Base-by-base conservation (phyloP, 2,329 filamentous ascomycete genomes). In the Aspergillus sp. region DNA sequence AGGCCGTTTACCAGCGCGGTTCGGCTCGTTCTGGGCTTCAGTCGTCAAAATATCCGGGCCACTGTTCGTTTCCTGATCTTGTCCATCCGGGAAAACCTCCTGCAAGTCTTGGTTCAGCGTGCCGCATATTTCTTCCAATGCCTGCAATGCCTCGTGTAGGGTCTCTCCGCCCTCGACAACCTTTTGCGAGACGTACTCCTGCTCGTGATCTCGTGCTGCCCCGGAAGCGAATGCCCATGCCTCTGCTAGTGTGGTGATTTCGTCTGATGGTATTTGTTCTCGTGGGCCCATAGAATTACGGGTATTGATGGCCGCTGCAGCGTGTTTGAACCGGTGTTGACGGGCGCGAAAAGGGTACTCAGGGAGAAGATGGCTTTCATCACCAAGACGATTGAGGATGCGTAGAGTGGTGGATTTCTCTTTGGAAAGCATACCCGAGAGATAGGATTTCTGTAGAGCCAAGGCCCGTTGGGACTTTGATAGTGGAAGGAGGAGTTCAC, bases 361-460 rank as follows among this genome's bases (percentile, higher is more conserved):
- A 2, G 67, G 65, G n/a, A 70, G 65, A 6, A 71, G 57, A 41
- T 70, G 68, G 42, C 67, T 70, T 48, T 71, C 68, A 34, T 70
- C 66, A 6, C 61, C 60, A n/a, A 71, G 49, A 9, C 67, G 65
- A 46, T 68, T 61, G n/a, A 71, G 55, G 3, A 59, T 55, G 29
- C 65, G 66, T 19, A 66, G 55, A 1, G 62, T 58, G 1, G 58
- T 66, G 9, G 57, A 55, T 52, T 63, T 68, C 44, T 70, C 66
- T 48, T 69, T 70, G 4, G 57, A 54, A n/a, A 71, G 55, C 28
- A 69, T 50, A 3, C 59, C 63, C 1, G 66, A 55, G 19, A 70
- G 41, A 35, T 69, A 69, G 19, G 60, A 63, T 42, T 63, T 68
- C 38, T 70, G 67, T 7, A 67, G 46, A 8, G 66, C 59, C 19